Base-by-base conservation (phyloP, 2,329 filamentous ascomycete species). In the Colletotrichum tamarilloi region DNA sequence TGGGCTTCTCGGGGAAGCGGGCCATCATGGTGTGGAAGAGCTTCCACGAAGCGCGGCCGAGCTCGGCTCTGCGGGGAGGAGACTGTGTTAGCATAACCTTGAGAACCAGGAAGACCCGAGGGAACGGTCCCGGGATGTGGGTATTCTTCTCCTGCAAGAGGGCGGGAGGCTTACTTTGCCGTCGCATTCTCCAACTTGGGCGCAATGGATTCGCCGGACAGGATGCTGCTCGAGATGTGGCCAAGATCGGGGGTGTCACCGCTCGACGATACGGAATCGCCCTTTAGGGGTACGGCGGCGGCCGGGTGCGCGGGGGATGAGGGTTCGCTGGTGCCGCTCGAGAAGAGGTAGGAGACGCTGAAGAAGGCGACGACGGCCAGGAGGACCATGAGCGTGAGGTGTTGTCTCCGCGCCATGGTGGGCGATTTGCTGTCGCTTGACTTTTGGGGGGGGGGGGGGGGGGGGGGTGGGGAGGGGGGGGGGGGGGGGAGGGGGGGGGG, bases 151-250 rank as follows among this genome's bases (percentile, higher is more conserved):
- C 46, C 42, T 14, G 56, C 52, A 11, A 11, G 42, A 28, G 8
- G 30, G 52, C n/a, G 46, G 35, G 62, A 53, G 46, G 79, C 87
- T 62, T 85, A 93, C 92, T 96, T 97, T 67, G 91, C 86, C 7
- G 94, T 97, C 73, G 92, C 93, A 83, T 97, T 97, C 79, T 94
- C 94, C 66, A 97, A 85, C 83, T 94, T 95, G 1, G 93, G 92
- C 63, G 94, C 94, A 78, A 95, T 96, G 4, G 91, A 92, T 68
- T 90, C 90, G 68, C 93, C 93, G 22, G 87, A 86, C 26, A 95
- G 85, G 22, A 92, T 82, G 56, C 82, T 82, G 30, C 84, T 81
- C 1, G 89, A 83, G 32, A 90, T 76, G 35, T 80, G 76, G 46
- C 81, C 81, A 35, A 90, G 77, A 66, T 86, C 86, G 26, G 85